Conservation (phyloP, 768 basidiomycete genomes). For the Boletus pseudo-olivaceus region DNA sequence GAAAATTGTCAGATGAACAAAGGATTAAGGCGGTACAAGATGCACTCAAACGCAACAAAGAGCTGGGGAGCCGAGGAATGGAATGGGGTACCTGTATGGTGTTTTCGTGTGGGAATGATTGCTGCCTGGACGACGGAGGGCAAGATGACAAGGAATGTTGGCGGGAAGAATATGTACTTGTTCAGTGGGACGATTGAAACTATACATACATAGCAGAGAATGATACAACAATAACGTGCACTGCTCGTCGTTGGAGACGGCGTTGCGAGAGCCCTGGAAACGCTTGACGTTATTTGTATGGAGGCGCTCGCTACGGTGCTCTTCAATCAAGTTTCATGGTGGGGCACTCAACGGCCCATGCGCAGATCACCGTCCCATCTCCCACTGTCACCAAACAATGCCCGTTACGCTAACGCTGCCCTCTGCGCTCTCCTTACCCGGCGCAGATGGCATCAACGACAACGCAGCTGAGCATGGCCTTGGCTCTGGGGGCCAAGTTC, state of each 20-base stretch:
- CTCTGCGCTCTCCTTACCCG: constrained; percentile 7
- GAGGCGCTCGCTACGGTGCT: background rate
- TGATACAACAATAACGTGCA: background rate
- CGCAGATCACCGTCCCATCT: constrained; percentile 19
- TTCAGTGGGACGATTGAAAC: constrained; percentile 69
- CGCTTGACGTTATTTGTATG: constrained; percentile 26
- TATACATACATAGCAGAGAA: background rate
- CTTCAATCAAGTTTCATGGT: constrained; percentile 14
- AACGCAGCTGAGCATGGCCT: constrained; percentile 15
- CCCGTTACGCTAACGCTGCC: constrained; percentile 23
- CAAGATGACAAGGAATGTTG: constrained; percentile 45
- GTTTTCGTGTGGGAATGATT: constrained; percentile 84
- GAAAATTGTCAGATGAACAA: constrained; percentile 60
- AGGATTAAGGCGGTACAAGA: constrained; percentile 59
- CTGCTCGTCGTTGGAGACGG: constrained; percentile 1
- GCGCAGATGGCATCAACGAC: constrained; percentile 18
- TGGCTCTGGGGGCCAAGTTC: constrained; percentile 18
- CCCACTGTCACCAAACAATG: constrained; percentile 21
- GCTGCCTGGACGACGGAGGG: constrained; percentile 47
- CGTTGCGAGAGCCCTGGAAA: background rate
- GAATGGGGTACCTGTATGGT: constrained; percentile 94
- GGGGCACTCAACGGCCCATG: constrained; percentile 24
- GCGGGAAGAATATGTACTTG: constrained; percentile 71
- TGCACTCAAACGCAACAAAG: constrained; percentile 46
- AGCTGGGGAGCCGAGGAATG: constrained; percentile 61